Evolutionary conservation across 352 stramenopile genomes (phyloP), one percentile per base, ranked within the genome.

Genomic region (Globisporangium nodosum): DNA sequence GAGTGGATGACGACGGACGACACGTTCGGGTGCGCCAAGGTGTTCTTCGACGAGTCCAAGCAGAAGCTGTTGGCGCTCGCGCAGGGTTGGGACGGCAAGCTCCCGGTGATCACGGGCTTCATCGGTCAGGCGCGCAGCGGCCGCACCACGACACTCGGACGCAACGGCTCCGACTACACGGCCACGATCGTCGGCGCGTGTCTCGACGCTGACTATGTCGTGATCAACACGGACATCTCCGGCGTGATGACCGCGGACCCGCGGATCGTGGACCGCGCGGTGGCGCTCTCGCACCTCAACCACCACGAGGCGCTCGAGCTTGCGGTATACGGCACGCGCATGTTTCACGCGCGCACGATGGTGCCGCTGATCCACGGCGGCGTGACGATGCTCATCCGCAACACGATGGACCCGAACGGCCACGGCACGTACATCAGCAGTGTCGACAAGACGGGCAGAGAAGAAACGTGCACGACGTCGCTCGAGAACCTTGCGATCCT

Each of bases 291-390:
- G 18, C 78, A 94, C 52, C 55, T 94, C 24, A 92, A 86, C 54
- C 81, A 94, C 58, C 71, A 91, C 61, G 84, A 94, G 60, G 84
- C 84, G 8, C 66, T 94, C 3, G 84, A 91, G 54, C 77, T 94
- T 2, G 84, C 81, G 3, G 78, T 92, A 21, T 94, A 94, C 60
- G 81, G 84, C 18, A 91, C 81, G 1, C 74, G 84, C 33, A 94
- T 94, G 81, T 94, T 94, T 59, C 84, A 92, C 57, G 75, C 84
- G 4, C 80, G 81, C 7, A 94, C 84, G n/a, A 92, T 94, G 80
- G 72, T 94, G 52, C 84, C 81, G 52, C 68, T 94, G 3, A 92
- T 94, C 59, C 81, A 94, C 49, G 70, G 73, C 51, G 78, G 81
- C 12, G 79, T 92, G 27, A 87, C 85, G 7, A 92, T 94, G 82